Percentiles rank a stretch among this genome's conserved stretches.
Conservation (phyloP, 495 filamentous ascomycete species). For the Glarea lozoyensis region DNA sequence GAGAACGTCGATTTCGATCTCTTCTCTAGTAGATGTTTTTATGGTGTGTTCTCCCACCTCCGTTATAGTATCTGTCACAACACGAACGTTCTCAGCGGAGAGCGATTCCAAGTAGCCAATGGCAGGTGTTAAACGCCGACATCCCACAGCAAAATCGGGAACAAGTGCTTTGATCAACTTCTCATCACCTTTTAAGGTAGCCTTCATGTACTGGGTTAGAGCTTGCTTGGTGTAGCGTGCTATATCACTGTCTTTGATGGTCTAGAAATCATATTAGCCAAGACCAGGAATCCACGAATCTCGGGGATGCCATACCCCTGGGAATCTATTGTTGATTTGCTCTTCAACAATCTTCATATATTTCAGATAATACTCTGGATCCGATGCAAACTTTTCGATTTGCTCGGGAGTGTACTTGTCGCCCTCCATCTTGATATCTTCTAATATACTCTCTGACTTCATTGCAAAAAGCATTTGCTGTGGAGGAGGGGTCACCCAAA, state of each 20-base stretch:
- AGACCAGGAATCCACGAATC: not conserved
- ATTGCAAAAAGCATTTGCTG: constrained; percentile 32
- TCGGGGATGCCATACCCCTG: constrained; percentile 14
- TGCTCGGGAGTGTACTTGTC: constrained; percentile 29
- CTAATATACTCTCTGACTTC: constrained; percentile 18
- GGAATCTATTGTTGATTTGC: constrained; percentile 42
- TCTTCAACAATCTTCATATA: constrained; percentile 27
- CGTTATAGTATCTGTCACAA: constrained; percentile 47
- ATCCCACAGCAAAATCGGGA: constrained; percentile 54
- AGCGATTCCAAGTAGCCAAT: constrained; percentile 60
- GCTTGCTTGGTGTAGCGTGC: constrained; percentile 19
- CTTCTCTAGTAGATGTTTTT: constrained; percentile 43
- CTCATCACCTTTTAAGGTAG: constrained; percentile 21
- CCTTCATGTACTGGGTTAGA: constrained; percentile 23
- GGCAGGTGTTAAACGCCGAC: constrained; percentile 59
- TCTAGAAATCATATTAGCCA: not conserved
- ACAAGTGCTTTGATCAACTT: constrained; percentile 15
- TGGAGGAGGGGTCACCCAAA: constrained; percentile 56
- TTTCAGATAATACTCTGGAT: constrained; percentile 30
- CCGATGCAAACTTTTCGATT: constrained; percentile 36
- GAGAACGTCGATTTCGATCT: constrained; percentile 50
- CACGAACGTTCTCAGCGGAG: constrained; percentile 48
- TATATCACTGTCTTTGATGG: constrained; percentile 27
- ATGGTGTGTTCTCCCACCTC: constrained; percentile 50
- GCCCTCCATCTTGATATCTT: constrained; percentile 24